These are phyloP conservation scores for Kuraishia borneana DNA, from an alignment of 805 yeast genomes.

Conservation along the genomic window DNA sequence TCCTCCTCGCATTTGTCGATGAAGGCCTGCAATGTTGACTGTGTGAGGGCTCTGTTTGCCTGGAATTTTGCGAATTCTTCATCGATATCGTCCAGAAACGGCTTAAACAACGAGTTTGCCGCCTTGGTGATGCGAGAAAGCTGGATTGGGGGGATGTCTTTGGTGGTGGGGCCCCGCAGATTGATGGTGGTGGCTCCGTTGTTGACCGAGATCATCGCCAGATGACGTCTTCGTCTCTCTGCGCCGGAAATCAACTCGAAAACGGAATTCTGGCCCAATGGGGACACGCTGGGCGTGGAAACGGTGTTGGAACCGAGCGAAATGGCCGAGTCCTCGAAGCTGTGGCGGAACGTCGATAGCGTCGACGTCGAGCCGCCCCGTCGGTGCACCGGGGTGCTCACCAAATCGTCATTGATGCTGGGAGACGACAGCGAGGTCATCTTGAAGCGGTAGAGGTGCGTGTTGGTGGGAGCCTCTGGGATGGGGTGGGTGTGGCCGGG, in stretches of 20 bases:
- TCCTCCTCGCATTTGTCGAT: constrained; percentile 12
- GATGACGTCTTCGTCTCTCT: constrained; percentile 19
- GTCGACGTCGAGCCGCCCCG: constrained; percentile 15
- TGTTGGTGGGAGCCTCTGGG: too few relatives aligned
- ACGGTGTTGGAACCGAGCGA: constrained; percentile 27
- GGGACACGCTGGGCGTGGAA: constrained; percentile 30
- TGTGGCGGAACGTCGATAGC: constrained; percentile 12
- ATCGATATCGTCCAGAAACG: constrained; percentile 31
- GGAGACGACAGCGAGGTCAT: constrained; percentile 5
- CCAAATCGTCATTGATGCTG: constrained; percentile 8
- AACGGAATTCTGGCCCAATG: constrained; percentile 66
- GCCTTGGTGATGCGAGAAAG: constrained; percentile 41
- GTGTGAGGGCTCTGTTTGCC: constrained; percentile 29
- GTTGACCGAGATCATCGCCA: constrained; percentile 13
- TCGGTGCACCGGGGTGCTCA: constrained; percentile 6
- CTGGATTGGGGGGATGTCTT: constrained; percentile 77
- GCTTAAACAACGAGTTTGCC: constrained; percentile 27
- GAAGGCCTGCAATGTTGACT: constrained; percentile 27
- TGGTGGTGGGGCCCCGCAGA: constrained; percentile 57
- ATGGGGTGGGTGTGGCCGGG: too few relatives aligned
- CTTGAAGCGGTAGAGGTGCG: too few relatives aligned
- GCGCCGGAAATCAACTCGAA: constrained; percentile 54
- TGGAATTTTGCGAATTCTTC: constrained; percentile 33
- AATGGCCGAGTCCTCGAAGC: constrained; percentile 23
- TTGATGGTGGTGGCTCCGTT: constrained; percentile 31